Evolutionary conservation across 2,329 filamentous ascomycete species (phyloP).

Genomic region (Arthrinium phaeospermum): DNA sequence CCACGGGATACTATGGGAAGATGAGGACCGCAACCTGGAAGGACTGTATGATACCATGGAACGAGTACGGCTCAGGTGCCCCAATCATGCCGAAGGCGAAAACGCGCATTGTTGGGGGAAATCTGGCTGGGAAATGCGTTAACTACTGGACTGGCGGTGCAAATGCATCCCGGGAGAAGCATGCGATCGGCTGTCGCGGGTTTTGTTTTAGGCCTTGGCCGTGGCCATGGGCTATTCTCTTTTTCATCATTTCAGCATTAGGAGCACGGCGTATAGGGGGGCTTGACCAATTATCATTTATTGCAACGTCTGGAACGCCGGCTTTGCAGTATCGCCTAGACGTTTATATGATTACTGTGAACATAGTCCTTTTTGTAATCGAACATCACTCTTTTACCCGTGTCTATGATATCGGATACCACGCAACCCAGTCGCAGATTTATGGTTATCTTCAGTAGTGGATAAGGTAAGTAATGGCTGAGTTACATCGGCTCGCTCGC

Average conservation of each 20-base stretch:
- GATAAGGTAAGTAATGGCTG: background rate
- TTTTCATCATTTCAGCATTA: background rate
- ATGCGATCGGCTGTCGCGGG: background rate
- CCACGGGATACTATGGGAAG: background rate
- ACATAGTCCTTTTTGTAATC: conserved; percentile 6
- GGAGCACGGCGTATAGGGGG: conserved; percentile 4
- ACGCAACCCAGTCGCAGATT: background rate
- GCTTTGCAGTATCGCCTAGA: background rate
- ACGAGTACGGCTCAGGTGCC: background rate
- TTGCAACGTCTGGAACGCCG: conserved; percentile 3
- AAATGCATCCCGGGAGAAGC: background rate
- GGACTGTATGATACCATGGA: background rate
- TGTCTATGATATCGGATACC: background rate
- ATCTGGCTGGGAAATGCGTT: background rate
- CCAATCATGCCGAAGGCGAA: background rate
- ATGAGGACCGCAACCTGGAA: background rate
- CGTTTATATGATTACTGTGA: background rate
- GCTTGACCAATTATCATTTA: background rate
- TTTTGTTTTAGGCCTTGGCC: background rate
- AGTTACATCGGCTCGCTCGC: background rate
- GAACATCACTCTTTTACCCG: background rate
- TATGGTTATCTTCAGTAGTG: background rate
- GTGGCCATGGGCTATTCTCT: background rate
- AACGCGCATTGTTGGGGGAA: background rate
- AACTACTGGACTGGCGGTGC: background rate